A percentile compares a stretch with the other conserved stretches of the same genome.
These are phyloP conservation scores for Flagelloscypha sp. DNA, from an alignment of 768 basidiomycete genomes.

Conservation along the genomic window DNA sequence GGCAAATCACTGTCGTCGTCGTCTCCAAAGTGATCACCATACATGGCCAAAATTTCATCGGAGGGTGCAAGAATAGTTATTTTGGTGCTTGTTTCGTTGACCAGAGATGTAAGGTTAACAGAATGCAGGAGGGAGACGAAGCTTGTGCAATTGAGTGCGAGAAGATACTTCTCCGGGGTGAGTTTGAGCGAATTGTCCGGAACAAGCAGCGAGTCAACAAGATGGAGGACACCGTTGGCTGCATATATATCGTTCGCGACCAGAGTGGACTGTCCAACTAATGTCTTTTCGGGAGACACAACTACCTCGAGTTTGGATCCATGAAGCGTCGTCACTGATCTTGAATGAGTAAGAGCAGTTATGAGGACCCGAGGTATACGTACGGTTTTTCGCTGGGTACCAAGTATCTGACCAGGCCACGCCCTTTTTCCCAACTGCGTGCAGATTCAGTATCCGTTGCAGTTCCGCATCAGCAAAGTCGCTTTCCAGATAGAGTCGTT, in stretches of 20 bases:
- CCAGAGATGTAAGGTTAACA: constrained; percentile 59
- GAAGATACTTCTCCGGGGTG: constrained; percentile 92
- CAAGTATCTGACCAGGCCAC: constrained; percentile 69
- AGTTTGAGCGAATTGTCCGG: constrained; percentile 67
- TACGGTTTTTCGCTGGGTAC: constrained; percentile 41
- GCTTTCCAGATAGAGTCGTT: constrained; percentile 84
- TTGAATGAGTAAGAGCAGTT: constrained; percentile 5
- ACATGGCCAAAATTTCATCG: constrained; percentile 72
- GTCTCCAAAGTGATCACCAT: no score
- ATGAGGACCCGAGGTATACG: constrained; percentile 17
- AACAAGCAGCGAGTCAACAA: constrained; percentile 75
- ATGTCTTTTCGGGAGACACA: constrained; percentile 44
- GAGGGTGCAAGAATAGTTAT: constrained; percentile 89
- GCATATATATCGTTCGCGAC: constrained; percentile 82
- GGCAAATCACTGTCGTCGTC: constrained; percentile 51
- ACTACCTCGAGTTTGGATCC: constrained; percentile 58
- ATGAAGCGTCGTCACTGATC: constrained; percentile 60
- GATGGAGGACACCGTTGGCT: constrained; percentile 90
- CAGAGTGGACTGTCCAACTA: constrained; percentile 50
- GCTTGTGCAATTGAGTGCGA: constrained; percentile 82
- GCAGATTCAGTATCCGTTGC: constrained; percentile 68
- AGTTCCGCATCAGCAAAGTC: constrained; percentile 80
- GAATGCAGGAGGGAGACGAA: constrained; percentile 88
- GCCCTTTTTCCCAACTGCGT: constrained; percentile 48
- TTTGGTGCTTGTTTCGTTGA: constrained; percentile 59